A percentile compares a stretch with the other conserved stretches of the same genome.
These are phyloP conservation scores for Neophaeococcomyces aloes DNA, from an alignment of 2,329 filamentous ascomycete species.

Conservation along the genomic window DNA sequence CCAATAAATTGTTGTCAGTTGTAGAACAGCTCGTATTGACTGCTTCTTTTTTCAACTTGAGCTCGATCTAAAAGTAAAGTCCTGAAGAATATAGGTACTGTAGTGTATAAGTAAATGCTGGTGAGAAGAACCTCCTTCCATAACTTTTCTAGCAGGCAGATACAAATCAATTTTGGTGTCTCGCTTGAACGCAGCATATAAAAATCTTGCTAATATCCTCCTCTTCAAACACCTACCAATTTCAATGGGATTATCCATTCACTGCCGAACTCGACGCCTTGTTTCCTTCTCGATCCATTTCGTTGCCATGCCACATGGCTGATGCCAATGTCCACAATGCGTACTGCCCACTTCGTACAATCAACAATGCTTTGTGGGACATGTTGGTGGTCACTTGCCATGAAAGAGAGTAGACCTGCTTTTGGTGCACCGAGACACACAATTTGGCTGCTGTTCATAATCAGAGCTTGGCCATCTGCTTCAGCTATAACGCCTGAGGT, in stretches of 20 bases:
- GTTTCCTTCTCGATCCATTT: constrained; percentile 43
- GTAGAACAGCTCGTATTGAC: too few relatives aligned
- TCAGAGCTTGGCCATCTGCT: constrained; percentile 65
- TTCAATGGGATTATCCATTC: constrained; percentile 60
- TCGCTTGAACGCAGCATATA: constrained; percentile 15
- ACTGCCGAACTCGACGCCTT: constrained; percentile 78
- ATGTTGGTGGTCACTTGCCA: constrained; percentile 41
- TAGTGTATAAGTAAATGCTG: too few relatives aligned
- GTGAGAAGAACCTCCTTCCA: too few relatives aligned
- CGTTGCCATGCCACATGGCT: constrained; percentile 23
- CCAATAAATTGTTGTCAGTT: too few relatives aligned
- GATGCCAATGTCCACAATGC: constrained; percentile 72
- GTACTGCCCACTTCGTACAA: constrained; percentile 56
- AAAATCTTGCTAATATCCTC: not conserved
- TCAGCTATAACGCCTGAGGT: constrained; percentile 42
- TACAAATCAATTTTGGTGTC: too few relatives aligned
- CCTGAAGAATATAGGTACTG: too few relatives aligned
- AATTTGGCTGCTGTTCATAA: constrained; percentile 70
- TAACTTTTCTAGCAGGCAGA: too few relatives aligned
- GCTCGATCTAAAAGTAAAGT: too few relatives aligned
- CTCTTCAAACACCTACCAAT: constrained; percentile 10
- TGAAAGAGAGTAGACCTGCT: constrained; percentile 66
- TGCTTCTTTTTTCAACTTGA: too few relatives aligned
- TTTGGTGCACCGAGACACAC: constrained; percentile 81
- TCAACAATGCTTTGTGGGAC: constrained; percentile 20